Conservation (phyloP, 2,329 filamentous ascomycete genomes). For the Reticulascus tulasneorum region DNA sequence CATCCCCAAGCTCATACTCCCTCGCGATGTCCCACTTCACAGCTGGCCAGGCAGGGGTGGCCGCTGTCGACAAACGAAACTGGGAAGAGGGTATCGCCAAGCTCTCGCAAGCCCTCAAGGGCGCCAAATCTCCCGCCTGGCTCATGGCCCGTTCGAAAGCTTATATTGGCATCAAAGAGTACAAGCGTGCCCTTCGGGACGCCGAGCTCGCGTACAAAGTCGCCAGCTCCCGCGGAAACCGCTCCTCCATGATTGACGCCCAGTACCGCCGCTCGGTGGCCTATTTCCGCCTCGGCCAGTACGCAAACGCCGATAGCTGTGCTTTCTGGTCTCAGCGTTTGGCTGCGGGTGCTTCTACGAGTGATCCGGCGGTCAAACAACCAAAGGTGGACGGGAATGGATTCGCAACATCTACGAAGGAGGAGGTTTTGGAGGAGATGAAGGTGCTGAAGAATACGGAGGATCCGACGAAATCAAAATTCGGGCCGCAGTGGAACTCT, state of each 20-base stretch:
- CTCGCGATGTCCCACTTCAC: constrained; percentile 47
- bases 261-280: constrained; percentile 77
- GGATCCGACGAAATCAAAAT: constrained; percentile 16
- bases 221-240: constrained; percentile 64
- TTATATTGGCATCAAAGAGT: constrained; percentile 60
- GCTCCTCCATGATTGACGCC: constrained; percentile 72
- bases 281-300: constrained; percentile 64
- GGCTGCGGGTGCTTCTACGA: constrained; percentile 32
- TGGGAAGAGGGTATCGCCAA: constrained; percentile 65
- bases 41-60: constrained; percentile 58
- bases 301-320: constrained; percentile 71
- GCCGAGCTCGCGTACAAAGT: constrained; percentile 61
- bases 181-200: constrained; percentile 64
- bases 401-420: constrained; percentile 38
- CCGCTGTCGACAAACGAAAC: constrained; percentile 58
- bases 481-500: constrained; percentile 28
- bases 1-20: not conserved
- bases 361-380: constrained; percentile 25
- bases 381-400: constrained; percentile 39
- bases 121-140: constrained; percentile 68
- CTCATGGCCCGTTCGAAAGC: constrained; percentile 79
- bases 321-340: constrained; percentile 54
- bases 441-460: constrained; percentile 24
- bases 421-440: constrained; percentile 23
- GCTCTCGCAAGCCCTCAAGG: constrained; percentile 64